These are phyloP conservation scores for Ascochyta rabiei DNA, from an alignment of 2,329 filamentous ascomycete species.

Conservation along the genomic window DNA sequence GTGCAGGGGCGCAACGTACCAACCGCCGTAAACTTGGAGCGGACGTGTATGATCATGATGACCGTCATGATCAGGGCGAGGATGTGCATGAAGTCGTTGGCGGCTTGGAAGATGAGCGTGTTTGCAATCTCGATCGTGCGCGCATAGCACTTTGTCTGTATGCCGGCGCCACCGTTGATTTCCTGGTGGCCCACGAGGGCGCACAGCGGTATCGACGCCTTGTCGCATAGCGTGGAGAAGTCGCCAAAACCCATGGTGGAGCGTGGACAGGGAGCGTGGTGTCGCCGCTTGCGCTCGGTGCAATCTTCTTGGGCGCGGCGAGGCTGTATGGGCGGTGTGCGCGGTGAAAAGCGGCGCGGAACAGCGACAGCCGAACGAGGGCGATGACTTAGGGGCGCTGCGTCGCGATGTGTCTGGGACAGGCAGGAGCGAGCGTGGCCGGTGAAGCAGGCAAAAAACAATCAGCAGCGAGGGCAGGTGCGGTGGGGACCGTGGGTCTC, in stretches of 20 bases:
- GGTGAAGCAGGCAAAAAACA: constrained; percentile 21
- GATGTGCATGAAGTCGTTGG: constrained; percentile 91
- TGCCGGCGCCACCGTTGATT: constrained; percentile 72
- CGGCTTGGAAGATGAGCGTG: constrained; percentile 97
- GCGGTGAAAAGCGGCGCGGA: constrained; percentile 4
- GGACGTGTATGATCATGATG: constrained; percentile 95
- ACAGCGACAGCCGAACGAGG: constrained; percentile 5
- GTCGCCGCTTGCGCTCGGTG: constrained; percentile 1
- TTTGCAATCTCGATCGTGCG: constrained; percentile 95
- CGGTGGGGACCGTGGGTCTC: constrained; percentile 31
- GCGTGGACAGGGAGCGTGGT: constrained; percentile 7
- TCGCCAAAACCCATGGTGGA: constrained; percentile 81
- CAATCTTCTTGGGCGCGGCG: constrained; percentile 13
- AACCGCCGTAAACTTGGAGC: constrained; percentile 97
- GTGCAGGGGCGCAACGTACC: constrained; percentile 71
- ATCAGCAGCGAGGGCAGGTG: constrained; percentile 28
- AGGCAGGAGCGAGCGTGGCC: constrained; percentile 19
- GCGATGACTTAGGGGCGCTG: neutral
- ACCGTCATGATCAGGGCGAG: constrained; percentile 88
- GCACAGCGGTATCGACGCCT: constrained; percentile 85
- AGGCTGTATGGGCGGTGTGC: constrained; percentile 9
- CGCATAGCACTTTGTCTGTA: constrained; percentile 90
- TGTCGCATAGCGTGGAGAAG: constrained; percentile 84
- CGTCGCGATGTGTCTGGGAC: constrained; percentile 4
- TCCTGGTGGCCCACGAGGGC: constrained; percentile 78